Evolutionary conservation across 495 filamentous ascomycete species (phyloP), one percentile per base, ranked within the genome.

Genomic region (Bryoglossum gracile): DNA sequence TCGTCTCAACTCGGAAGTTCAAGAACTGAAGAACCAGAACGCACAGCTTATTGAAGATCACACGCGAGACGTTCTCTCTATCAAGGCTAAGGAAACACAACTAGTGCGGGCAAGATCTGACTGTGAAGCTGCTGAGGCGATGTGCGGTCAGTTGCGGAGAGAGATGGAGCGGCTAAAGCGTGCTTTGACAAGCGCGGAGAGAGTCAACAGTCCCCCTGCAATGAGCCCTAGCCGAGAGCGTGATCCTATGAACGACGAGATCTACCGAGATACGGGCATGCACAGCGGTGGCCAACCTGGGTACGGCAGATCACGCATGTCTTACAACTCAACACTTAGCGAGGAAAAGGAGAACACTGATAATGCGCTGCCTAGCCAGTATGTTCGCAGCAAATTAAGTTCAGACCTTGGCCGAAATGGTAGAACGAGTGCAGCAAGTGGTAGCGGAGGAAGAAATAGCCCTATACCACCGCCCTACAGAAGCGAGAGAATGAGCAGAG

Each of bases 31-130:
- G 63, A 89, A 94, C 54, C 85, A 95, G 59, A 97, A 99, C 56
- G 92, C 94, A 13, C 84, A 95, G 54, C 74, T 97, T 13, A 97
- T 97, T 43, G 94, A 99, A 68, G 92, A 97, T 56, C 91, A 96
- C 59, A 99, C 94, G 2, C 73, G 91, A 42, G 92, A 97, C 61
- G 87, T 95, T 8, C 75, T 99, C 17, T 87, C 87, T 55, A 90
- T 97, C 65, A 96, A 96, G 55, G 94, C 94, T 26, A 99, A 99
- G 64, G 94, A 97, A 63, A 96, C 94, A 4, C 94, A 99, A 58
- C 74, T 99, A 6, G 89, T 96, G 8, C 81, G 94, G 21, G 89
- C 92, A 22, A 78, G 89, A 14, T 84, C 82, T 57, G 94, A 99
- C 53, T 85, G 84, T 36, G 91, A 99, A 65, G 76, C 86, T 3